Evolutionary conservation across 257 asterid species (phyloP), one percentile per base, ranked within the genome.

Genomic region (Linaria vulgaris): DNA sequence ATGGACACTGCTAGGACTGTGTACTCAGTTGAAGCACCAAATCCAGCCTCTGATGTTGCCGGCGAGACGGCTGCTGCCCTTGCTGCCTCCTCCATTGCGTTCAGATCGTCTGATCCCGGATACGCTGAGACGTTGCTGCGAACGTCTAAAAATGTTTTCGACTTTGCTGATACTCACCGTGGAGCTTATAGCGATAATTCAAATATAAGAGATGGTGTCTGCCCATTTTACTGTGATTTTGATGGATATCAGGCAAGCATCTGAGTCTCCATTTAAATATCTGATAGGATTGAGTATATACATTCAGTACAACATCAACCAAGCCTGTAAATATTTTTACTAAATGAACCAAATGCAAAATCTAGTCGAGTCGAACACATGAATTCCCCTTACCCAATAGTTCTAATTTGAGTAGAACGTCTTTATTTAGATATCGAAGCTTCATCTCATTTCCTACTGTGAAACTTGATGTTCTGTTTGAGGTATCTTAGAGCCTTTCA

Each of bases 1-100:
- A 94, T 94, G 97, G 97, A 94, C 80, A 94, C 99, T 14, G 79
- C 77, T 30, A 80, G 99, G 66, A 87, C 99, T 15, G 95, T 87
- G 0, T 94, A 94, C 72, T 24, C 80, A 1, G 96, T 94, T 7
- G 96, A 90, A 37, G 96, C 97, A 11, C 99, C 99, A 0, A 94
- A 87, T 66, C 77, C 99, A n/a, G 99, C 99, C 31, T 85, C 97
- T 0, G 99, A 94, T 27, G 95, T 94, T 4, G 99, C 99, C 0
- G 99, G 90, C 9, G 99, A 94, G 73, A 94, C 88, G 1, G 99
- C 99, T 4, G 97, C 97, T 1, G 99, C 99, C 13, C 48, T 94
- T 55, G 99, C 99, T n/a, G 99, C 97, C 14, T 68, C 99, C 38
- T 87, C 96, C 64, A 65, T 87, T 38, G 96, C 95, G 0, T 94